A percentile compares a stretch with the other conserved stretches of the same genome.
phyloP scores from a whole-genome alignment of 2,329 filamentous ascomycete species.

The Clarireedia monteithiana region DNA sequence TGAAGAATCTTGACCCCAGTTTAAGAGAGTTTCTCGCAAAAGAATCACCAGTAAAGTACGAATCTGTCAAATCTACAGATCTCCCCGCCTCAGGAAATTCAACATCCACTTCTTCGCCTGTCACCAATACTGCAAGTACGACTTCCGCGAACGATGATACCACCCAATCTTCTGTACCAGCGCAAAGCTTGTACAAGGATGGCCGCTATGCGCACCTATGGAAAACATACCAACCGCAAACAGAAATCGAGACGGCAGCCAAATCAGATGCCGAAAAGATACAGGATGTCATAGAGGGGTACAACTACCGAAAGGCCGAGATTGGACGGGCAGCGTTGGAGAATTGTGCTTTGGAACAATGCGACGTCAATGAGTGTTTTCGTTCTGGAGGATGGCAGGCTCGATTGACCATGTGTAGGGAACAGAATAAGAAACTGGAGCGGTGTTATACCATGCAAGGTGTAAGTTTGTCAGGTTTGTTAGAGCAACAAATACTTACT shows the following conservation, averaged over 20 bases:
- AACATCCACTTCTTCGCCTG: constrained; percentile 5
- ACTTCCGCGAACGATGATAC: constrained; percentile 4
- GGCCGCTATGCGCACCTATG: constrained; percentile 80
- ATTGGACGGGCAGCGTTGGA: constrained; percentile 81
- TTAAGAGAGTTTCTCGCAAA: constrained; percentile 59
- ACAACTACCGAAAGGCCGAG: constrained; percentile 71
- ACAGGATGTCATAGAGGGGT: constrained; percentile 70
- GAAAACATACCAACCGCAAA: constrained; percentile 77
- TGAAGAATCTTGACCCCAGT: constrained; percentile 54
- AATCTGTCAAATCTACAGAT: constrained; percentile 17
- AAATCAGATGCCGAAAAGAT: constrained; percentile 76
- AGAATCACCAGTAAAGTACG: constrained; percentile 50
- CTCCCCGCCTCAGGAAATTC: constrained; percentile 5
- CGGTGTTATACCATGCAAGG: constrained; percentile 85
- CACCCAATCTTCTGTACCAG: constrained; percentile 17
- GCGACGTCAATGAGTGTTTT: constrained; percentile 78
- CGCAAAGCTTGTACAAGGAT: constrained; percentile 55
- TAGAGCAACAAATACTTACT: neutral
- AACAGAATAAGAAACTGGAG: constrained; percentile 70
- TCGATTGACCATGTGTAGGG: constrained; percentile 70
- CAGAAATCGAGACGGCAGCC: constrained; percentile 58
- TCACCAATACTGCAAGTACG: constrained; percentile 9
- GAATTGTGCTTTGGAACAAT: constrained; percentile 85
- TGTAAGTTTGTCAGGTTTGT: constrained; percentile 37
- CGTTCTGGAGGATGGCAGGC: constrained; percentile 59